Evolutionary conservation across 192 early-diverging fungal species (phyloP).

Genomic region (Backusella mclennaniae): DNA sequence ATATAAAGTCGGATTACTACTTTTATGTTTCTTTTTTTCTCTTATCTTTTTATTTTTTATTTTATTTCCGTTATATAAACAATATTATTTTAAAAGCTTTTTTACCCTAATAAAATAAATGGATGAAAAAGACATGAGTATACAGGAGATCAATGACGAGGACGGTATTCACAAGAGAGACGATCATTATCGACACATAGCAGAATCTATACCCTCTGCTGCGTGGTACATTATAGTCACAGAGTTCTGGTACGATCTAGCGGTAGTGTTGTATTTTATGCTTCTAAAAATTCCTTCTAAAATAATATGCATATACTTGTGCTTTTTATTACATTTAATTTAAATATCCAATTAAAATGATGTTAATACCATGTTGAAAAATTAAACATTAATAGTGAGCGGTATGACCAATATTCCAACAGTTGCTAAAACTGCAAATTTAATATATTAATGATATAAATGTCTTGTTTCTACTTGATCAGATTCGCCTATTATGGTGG

Average conservation of each 20-base stretch:
- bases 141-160: not conserved
- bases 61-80: not conserved
- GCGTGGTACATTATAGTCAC: conserved; percentile 55
- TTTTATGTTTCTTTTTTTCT: not conserved
- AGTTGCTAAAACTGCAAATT: not conserved
- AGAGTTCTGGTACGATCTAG: conserved; percentile 53
- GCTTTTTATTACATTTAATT: not conserved
- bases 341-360: not conserved
- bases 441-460: not conserved
- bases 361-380: not conserved
- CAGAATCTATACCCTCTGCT: conserved; percentile 46
- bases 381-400: conserved; percentile 6
- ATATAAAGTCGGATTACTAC: not conserved
- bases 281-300: not conserved
- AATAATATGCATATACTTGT: not conserved
- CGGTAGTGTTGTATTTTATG: not conserved
- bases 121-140: not conserved
- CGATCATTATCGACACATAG: conserved; percentile 36
- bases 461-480: not conserved
- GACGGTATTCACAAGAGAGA: not conserved
- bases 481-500: conserved; percentile 64
- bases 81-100: not conserved
- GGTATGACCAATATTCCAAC: not conserved
- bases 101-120: not conserved
- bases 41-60: not conserved